Evolutionary conservation across 176 grass and related monocot genomes (phyloP).

Genomic region (Chloris gayana): DNA sequence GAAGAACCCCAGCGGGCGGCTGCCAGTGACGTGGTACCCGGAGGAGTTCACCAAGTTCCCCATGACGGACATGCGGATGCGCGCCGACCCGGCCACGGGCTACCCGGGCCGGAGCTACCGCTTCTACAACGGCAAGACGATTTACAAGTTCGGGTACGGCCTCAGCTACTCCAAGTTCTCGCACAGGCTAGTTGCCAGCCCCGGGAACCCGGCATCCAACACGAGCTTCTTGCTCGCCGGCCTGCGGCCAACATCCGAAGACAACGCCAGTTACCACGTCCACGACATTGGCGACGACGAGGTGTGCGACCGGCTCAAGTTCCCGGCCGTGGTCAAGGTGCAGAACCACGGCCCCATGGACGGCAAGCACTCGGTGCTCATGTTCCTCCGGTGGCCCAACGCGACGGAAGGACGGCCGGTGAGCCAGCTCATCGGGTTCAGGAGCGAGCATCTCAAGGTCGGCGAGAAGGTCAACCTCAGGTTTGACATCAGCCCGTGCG

Average conservation of each 20-base stretch:
- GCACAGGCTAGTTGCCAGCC: not conserved
- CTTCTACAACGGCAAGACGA: constrained; percentile 61
- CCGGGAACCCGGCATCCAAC: not conserved
- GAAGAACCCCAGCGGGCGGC: constrained; percentile 62
- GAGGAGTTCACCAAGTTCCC: constrained; percentile 60
- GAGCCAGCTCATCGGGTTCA: constrained; percentile 59
- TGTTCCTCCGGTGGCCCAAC: constrained; percentile 60
- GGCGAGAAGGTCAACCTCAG: constrained; percentile 35
- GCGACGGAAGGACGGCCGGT: constrained; percentile 5
- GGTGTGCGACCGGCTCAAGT: constrained; percentile 47
- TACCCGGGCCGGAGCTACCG: constrained; percentile 83
- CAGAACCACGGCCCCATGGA: constrained; percentile 67
- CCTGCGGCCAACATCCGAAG: not conserved
- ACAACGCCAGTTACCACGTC: constrained; percentile 1
- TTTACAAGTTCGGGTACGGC: constrained; percentile 70
- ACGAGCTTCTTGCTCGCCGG: not conserved
- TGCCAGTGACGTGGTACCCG: constrained; percentile 84
- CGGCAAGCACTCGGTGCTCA: constrained; percentile 61
- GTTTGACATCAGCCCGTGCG: constrained; percentile 58
- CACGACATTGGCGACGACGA: constrained; percentile 11
- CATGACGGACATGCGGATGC: constrained; percentile 88
- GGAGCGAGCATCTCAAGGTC: constrained; percentile 48
- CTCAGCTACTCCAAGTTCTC: constrained; percentile 76
- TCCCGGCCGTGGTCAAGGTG: constrained; percentile 44
- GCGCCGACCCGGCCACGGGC: constrained; percentile 42